Evolutionary conservation across 176 grass and related monocot genomes (phyloP).

Genomic region (Musa schizocarpa): DNA sequence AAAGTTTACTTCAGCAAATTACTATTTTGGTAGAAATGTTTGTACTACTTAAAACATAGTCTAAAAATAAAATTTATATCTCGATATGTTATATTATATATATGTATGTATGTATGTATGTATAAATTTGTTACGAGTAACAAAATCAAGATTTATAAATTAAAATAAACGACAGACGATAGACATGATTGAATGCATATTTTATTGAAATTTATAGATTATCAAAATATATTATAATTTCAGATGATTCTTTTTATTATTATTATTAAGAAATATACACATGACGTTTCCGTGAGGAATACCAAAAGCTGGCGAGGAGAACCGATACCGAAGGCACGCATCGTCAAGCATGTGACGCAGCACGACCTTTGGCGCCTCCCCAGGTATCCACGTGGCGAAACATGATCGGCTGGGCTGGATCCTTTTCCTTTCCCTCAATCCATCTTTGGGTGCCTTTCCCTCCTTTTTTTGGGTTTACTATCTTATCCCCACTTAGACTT

Average conservation of each 20-base stretch:
- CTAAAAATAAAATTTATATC: no score
- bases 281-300: background rate
- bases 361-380: background rate
- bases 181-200: no score
- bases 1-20: no score
- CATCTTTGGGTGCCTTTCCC: slow-evolving; percentile 14
- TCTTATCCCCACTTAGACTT: background rate
- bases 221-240: no score
- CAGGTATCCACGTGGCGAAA: background rate
- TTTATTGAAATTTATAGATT: no score
- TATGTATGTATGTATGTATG: no score
- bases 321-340: background rate
- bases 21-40: no score
- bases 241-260: background rate
- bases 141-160: no score
- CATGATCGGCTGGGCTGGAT: background rate
- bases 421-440: slow-evolving; percentile 19
- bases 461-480: slow-evolving; percentile 4
- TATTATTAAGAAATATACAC: background rate
- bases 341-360: background rate
- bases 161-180: no score
- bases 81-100: no score
- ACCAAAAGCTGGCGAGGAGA: background rate
- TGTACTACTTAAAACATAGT: no score
- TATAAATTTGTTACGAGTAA: no score